These are phyloP conservation scores for Phytophthora chlamydospora DNA, from an alignment of 352 stramenopile genomes.

Conservation along the genomic window DNA sequence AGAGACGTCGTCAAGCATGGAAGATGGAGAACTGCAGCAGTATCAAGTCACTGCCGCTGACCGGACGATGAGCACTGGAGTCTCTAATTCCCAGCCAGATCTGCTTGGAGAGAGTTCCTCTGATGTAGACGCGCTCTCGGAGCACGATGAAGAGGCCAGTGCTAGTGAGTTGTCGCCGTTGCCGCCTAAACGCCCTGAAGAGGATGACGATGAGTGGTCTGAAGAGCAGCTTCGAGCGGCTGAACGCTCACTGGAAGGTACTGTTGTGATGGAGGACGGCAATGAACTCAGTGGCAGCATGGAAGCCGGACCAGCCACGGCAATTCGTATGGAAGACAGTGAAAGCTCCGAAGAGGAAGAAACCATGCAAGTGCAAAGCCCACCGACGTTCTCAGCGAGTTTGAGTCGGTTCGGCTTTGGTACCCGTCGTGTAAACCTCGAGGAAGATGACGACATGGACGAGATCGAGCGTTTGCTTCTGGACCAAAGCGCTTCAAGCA, in stretches of 20 bases:
- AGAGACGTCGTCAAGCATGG: conserved; percentile 4
- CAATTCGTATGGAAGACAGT: conserved; percentile 6
- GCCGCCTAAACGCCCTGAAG: conserved; percentile 2
- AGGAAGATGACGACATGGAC: conserved; percentile 43
- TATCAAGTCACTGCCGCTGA: background rate
- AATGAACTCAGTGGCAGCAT: background rate
- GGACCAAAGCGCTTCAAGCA: conserved; percentile 21
- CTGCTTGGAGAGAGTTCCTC: conserved; percentile 21
- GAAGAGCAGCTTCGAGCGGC: conserved; percentile 30
- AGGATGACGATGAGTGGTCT: conserved; percentile 21
- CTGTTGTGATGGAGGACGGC: background rate
- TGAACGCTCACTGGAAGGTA: conserved; percentile 11
- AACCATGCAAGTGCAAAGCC: conserved; percentile 15
- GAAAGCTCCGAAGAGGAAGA: conserved; percentile 33
- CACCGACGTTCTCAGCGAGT: conserved; percentile 4
- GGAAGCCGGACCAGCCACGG: background rate
- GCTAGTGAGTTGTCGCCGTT: conserved; percentile 2
- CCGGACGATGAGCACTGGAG: background rate
- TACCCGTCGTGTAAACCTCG: conserved; percentile 14
- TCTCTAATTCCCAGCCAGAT: conserved; percentile 1
- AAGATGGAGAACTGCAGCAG: background rate
- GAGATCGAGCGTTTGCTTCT: conserved; percentile 32
- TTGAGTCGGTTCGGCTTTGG: conserved; percentile 21
- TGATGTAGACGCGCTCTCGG: conserved; percentile 9
- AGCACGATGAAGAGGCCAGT: conserved; percentile 12